These are phyloP conservation scores for Trypanosoma boissoni DNA, from an alignment of 208 protist species.

Conservation along the genomic window DNA sequence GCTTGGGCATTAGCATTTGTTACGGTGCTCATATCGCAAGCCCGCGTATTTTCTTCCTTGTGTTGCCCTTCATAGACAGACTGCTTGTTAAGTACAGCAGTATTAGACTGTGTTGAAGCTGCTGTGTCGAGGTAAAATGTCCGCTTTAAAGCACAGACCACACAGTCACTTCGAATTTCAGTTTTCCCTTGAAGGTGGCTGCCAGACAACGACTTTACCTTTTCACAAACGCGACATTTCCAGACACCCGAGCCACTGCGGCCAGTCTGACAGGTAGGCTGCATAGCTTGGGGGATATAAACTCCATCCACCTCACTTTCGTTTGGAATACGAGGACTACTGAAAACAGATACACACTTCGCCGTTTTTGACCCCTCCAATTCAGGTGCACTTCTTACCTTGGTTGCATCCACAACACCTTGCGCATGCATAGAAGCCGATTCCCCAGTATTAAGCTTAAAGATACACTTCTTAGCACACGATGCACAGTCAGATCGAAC, in stretches of 20 bases:
- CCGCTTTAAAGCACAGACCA: constrained; percentile 49
- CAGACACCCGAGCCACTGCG: constrained; percentile 13
- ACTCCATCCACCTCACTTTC: neutral
- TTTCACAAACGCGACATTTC: constrained; percentile 38
- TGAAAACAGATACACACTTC: neutral
- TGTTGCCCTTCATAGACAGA: neutral
- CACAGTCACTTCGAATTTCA: constrained; percentile 51
- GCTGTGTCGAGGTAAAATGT: constrained; percentile 23
- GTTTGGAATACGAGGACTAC: neutral
- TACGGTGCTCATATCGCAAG: no score
- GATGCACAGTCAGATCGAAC: constrained; percentile 61
- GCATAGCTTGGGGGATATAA: neutral
- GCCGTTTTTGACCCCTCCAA: neutral
- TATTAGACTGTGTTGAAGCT: neutral
- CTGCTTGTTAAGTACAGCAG: neutral
- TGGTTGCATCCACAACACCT: neutral
- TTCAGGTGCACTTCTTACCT: no score
- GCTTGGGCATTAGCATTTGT: no score
- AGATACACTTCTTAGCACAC: constrained; percentile 45
- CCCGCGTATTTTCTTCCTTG: no score
- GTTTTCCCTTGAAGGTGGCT: constrained; percentile 45
- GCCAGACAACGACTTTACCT: constrained; percentile 48
- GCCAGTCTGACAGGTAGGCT: neutral
- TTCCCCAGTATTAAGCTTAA: constrained; percentile 17
- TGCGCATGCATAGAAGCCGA: neutral